Evolutionary conservation across 139 green algal species (phyloP).

Genomic region (Chlamydomonas schloesseri): DNA sequence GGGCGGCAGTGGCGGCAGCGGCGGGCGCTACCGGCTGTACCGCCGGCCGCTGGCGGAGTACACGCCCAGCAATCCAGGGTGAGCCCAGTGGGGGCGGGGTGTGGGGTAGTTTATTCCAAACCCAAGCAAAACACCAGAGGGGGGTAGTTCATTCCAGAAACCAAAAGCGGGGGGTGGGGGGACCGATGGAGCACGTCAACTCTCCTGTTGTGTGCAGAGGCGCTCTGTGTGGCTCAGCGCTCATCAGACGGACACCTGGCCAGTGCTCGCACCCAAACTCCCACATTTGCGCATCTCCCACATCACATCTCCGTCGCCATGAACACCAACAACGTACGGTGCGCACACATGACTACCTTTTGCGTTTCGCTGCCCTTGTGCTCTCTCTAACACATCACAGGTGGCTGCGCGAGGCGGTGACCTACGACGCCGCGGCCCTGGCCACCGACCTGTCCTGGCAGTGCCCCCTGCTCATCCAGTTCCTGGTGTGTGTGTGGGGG

Average conservation of each 20-base stretch:
- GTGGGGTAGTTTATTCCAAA: too few relatives aligned
- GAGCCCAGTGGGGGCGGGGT: not conserved
- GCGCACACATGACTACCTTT: too few relatives aligned
- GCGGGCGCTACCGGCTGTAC: slow-evolving; percentile 1
- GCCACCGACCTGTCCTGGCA: slow-evolving; percentile 35
- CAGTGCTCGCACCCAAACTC: too few relatives aligned
- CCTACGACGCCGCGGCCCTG: not conserved
- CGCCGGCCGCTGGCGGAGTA: not conserved
- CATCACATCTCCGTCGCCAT: too few relatives aligned
- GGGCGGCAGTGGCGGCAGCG: too few relatives aligned
- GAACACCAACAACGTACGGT: too few relatives aligned
- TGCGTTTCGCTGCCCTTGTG: not conserved
- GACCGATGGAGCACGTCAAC: not conserved
- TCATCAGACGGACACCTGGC: too few relatives aligned
- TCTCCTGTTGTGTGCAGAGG: too few relatives aligned
- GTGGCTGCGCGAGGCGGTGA: not conserved
- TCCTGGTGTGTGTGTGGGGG: slow-evolving; percentile 15
- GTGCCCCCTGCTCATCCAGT: slow-evolving; percentile 27
- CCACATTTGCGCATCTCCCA: too few relatives aligned
- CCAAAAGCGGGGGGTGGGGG: too few relatives aligned
- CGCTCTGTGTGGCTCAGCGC: too few relatives aligned
- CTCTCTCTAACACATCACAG: not conserved
- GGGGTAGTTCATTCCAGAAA: not conserved
- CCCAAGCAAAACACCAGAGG: not conserved
- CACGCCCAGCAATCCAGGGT: slow-evolving; percentile 11